phyloP scores from a whole-genome alignment of 2,329 filamentous ascomycete species.

The Thielaviopsis punctulata region DNA sequence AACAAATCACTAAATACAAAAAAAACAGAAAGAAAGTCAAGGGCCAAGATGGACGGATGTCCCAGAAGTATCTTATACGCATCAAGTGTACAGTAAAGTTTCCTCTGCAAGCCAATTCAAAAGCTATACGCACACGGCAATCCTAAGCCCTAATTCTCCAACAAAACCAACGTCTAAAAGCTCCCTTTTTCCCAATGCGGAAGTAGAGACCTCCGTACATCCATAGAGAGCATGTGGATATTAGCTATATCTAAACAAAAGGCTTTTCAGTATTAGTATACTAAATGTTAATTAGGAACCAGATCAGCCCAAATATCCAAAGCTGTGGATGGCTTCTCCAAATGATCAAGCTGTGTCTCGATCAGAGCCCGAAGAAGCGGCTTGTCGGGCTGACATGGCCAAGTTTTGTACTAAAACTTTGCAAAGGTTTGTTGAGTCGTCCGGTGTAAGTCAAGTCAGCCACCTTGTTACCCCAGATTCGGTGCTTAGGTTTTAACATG shows the following conservation, averaged over 20 bases:
- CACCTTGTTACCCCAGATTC: not conserved
- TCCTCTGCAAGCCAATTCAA: no score
- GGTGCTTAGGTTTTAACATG: not conserved
- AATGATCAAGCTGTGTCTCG: not conserved
- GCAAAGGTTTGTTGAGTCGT: no score
- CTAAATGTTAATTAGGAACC: no score
- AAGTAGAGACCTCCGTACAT: not conserved
- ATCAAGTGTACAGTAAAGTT: not conserved
- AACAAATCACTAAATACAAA: not conserved
- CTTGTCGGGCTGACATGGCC: not conserved
- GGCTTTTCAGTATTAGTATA: no score
- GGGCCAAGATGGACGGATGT: not conserved
- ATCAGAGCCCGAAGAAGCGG: not conserved
- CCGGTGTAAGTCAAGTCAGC: not conserved
- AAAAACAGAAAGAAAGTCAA: not conserved
- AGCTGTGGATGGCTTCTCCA: not conserved
- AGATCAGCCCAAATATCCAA: not conserved
- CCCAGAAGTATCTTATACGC: not conserved
- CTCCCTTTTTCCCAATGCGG: not conserved
- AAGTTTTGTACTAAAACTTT: not conserved
- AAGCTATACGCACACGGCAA: not conserved
- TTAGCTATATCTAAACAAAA: not conserved
- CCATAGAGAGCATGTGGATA: not conserved
- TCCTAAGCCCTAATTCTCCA: not conserved
- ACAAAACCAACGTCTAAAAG: not conserved